These are phyloP conservation scores for Pseudoturritis turrita DNA, from an alignment of 345 rosid genomes.

Conservation along the genomic window DNA sequence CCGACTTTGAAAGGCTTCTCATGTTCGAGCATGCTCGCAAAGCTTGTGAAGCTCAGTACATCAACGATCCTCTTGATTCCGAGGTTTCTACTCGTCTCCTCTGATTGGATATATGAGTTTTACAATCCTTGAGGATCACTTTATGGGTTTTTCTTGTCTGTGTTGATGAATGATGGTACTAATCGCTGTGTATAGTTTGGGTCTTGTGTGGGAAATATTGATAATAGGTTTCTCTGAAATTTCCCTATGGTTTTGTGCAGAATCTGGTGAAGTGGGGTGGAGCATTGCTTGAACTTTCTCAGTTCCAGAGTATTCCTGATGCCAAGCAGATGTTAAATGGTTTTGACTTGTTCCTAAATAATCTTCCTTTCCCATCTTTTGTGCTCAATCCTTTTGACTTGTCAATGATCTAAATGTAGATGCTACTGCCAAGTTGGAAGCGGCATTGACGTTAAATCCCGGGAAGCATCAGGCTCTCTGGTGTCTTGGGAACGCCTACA, in stretches of 20 bases:
- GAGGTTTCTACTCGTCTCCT: constrained; percentile 35
- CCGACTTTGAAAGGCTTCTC: constrained; percentile 53
- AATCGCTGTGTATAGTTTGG: not conserved
- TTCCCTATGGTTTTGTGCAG: constrained; percentile 19
- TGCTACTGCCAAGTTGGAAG: constrained; percentile 80
- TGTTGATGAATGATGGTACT: too few species aligned
- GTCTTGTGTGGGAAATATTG: not conserved
- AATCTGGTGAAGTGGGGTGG: constrained; percentile 54
- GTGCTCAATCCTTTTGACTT: not conserved
- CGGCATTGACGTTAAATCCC: constrained; percentile 61
- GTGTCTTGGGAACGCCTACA: constrained; percentile 87
- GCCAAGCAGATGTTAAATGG: constrained; percentile 40
- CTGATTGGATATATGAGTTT: not conserved
- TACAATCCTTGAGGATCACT: too few species aligned
- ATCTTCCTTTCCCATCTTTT: not conserved
- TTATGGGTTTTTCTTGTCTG: too few species aligned
- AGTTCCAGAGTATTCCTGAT: constrained; percentile 43
- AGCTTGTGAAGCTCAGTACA: constrained; percentile 50
- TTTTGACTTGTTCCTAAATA: not conserved
- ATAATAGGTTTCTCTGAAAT: not conserved
- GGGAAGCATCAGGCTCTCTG: constrained; percentile 70
- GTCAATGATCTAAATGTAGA: too few species aligned
- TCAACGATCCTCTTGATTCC: constrained; percentile 55
- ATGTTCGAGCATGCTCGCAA: constrained; percentile 52
- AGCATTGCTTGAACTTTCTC: constrained; percentile 58